A percentile compares a stretch with the other conserved stretches of the same genome.
Evolutionary conservation across 805 yeast genomes (phyloP).

Genomic region (Spathaspora boniae): DNA sequence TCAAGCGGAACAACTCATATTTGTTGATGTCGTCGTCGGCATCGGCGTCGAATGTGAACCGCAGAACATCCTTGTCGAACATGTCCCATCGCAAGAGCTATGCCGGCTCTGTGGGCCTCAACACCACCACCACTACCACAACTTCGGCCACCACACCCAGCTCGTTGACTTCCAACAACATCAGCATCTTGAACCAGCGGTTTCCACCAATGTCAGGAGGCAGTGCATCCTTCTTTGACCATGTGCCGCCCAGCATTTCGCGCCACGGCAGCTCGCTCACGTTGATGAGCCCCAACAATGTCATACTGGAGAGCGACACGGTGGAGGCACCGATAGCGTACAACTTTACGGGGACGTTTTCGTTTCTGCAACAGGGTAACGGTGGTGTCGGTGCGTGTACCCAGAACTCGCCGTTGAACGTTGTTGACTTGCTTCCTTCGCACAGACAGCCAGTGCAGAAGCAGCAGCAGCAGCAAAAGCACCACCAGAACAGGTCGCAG

Average conservation of each 20-base stretch:
- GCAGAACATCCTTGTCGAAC: conserved; percentile 11
- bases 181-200: conserved; percentile 20
- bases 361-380: conserved; percentile 5
- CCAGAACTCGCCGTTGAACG: conserved; percentile 11
- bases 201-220: conserved; percentile 8
- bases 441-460: conserved; percentile 1
- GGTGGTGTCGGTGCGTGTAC: conserved; percentile 1
- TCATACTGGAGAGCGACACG: conserved; percentile 3
- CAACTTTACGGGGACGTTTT: conserved; percentile 7
- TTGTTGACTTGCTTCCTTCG: conserved; percentile 11
- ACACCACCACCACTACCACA: conserved; percentile 1
- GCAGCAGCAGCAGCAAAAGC: neutral
- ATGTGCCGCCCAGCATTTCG: conserved; percentile 4
- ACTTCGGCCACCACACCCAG: conserved; percentile 10
- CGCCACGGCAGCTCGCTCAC: conserved; percentile 8
- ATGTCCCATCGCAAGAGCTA: conserved; percentile 4
- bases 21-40: conserved; percentile 7
- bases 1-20: conserved; percentile 11
- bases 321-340: conserved; percentile 9
- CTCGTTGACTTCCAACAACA: conserved; percentile 23
- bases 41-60: conserved; percentile 6
- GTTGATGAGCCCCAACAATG: conserved; percentile 3
- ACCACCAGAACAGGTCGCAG: too few relatives aligned
- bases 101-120: neutral
- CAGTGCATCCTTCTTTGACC: neutral